Conservation (phyloP, 352 stramenopile genomes). For the Blastocystis sp. region DNA sequence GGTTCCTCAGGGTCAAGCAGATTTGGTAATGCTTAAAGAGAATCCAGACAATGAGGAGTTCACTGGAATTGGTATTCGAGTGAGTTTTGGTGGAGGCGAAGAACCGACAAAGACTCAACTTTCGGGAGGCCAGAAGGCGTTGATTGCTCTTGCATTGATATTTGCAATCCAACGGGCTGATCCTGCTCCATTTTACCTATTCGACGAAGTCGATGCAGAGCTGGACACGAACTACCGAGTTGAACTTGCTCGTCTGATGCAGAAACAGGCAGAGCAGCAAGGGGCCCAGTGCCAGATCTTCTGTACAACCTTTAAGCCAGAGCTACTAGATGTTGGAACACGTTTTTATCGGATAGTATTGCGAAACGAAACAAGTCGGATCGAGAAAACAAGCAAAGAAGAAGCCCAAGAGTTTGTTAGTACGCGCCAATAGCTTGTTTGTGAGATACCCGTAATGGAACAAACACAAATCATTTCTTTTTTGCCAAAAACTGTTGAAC, state of each 20-base stretch:
- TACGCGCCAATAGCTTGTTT: not conserved
- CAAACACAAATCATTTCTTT: not conserved
- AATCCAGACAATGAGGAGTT: conserved; percentile 72
- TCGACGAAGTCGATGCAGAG: conserved; percentile 99
- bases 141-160: conserved; percentile 98
- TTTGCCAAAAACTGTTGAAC: not conserved
- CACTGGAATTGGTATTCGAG: conserved; percentile 92
- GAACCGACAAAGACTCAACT: conserved; percentile 97
- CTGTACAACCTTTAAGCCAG: conserved; percentile 96
- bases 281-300: conserved; percentile 98
- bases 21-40: conserved; percentile 87
- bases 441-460: not conserved
- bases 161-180: conserved; percentile 97
- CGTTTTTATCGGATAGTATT: conserved; percentile 95
- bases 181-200: conserved; percentile 98
- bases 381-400: conserved; percentile 85
- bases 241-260: conserved; percentile 89
- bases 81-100: conserved; percentile 88
- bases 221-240: conserved; percentile 96
- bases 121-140: conserved; percentile 95
- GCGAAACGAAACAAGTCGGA: conserved; percentile 94
- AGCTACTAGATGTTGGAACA: conserved; percentile 92
- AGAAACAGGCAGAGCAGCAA: conserved; percentile 85
- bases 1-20: conserved; percentile 87
- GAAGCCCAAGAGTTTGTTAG: conserved; percentile 91